Base-by-base conservation (phyloP, 306 rosid species). In the Ochetophila trinervis region DNA sequence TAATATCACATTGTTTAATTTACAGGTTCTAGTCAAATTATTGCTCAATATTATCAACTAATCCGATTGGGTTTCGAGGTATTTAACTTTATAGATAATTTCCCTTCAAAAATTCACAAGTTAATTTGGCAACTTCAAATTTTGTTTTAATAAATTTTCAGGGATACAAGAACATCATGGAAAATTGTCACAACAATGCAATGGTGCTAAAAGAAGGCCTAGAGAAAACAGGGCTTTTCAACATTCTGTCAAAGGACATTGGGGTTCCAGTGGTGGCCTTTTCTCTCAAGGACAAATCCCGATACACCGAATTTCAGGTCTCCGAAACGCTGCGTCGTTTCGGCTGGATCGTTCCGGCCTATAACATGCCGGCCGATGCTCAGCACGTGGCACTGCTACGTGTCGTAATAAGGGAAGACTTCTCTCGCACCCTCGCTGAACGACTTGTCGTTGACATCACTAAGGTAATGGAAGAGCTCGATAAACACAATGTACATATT, bases 31-130 rank as follows among this genome's bases (percentile, higher is more conserved):
- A 82, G 93, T 63, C 93, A 79, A 57, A 78, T 87, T 60, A 77
- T 87, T 62, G 89, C 89, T 44, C 93, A 87, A 68, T 87, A 87
- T 56, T 84, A 81, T 73, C 89, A 84, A 19, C 79, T 84, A 6
- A 73, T 79, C 73, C 89, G 87, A 54, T 71, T 79, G 51, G 93
- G 89, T 52, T 77, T 56, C 20, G 84, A 84, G 86, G 91, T 85
- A 47, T 68, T 49, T 15, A 13, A 4, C n/a, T 44, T 44, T 3
- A 44, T 7, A 44, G 49, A 27, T 44, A 7, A 44, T 15, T 8
- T 44, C 11, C 2, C 49, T 8, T 44, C 49, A 44, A 3, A 8
- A 44, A 44, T 9, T 3, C 3, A 44, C 2, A 8, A 44, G 6
- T 3, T 8, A 44, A 8, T 44, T n/a, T n/a, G n/a, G n/a, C n/a